Conservation (phyloP, 257 asterid genomes). For the Lithospermum erythrorhizon region DNA sequence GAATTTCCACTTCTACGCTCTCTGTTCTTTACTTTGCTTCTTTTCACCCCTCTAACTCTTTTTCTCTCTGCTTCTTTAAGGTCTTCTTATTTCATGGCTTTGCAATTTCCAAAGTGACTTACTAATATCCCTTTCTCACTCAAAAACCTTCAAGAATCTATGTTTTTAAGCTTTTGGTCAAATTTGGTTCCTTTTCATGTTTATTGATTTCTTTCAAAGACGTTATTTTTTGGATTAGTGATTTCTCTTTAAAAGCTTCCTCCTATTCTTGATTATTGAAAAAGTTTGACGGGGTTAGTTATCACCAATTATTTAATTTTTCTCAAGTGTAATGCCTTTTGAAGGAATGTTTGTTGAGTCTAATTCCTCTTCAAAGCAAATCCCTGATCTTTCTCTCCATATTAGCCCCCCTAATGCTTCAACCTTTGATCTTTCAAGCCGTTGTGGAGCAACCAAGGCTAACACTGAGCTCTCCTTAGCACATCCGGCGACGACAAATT, state of each 20-base stretch:
- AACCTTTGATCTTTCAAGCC: conserved; percentile 21
- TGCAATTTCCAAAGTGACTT: conserved; percentile 24
- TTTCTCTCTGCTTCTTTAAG: conserved; percentile 9
- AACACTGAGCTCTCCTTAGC: conserved; percentile 64
- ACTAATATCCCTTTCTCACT: conserved; percentile 21
- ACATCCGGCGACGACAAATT: conserved; percentile 23
- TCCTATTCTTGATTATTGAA: no score
- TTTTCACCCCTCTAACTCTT: neutral
- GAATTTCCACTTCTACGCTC: neutral
- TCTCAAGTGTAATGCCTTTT: conserved; percentile 33
- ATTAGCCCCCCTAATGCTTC: conserved; percentile 54
- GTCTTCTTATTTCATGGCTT: no score
- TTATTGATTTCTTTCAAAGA: conserved; percentile 1
- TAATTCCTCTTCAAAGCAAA: conserved; percentile 19
- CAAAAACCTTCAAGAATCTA: neutral
- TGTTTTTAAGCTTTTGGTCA: neutral
- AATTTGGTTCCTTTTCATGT: neutral
- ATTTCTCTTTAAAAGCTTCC: no score
- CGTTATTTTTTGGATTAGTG: neutral
- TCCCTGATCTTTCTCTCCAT: conserved; percentile 83
- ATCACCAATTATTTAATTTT: neutral
- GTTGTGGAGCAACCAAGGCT: conserved; percentile 13
- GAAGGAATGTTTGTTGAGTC: conserved; percentile 59
- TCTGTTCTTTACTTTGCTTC: neutral
- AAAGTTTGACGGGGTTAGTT: no score